Conservation (phyloP, 2,329 filamentous ascomycete genomes). For the Fusarium metavorans region DNA sequence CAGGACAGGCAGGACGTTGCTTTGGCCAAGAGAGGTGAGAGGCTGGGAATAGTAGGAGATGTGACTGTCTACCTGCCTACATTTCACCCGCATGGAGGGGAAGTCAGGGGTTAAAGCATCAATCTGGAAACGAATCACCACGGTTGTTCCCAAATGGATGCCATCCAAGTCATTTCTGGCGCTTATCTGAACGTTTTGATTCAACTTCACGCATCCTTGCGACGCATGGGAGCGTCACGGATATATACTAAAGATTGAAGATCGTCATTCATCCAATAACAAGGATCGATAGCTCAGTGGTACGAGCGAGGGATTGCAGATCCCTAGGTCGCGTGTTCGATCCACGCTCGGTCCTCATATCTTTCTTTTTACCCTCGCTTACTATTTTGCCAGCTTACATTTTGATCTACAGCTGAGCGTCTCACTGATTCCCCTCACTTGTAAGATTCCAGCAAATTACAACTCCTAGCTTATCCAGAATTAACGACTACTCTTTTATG, state of each 20-base stretch:
- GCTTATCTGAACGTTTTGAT: neutral
- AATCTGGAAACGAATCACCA: neutral
- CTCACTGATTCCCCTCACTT: neutral
- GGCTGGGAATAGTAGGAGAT: conserved; percentile 20
- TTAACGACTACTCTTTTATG: neutral
- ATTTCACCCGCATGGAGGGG: neutral
- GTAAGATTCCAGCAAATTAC: neutral
- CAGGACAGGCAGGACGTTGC: neutral
- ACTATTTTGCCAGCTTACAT: neutral
- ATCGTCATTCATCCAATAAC: neutral
- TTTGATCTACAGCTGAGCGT: neutral
- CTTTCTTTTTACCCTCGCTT: conserved; percentile 9
- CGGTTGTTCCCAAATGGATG: neutral
- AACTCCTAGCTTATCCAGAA: neutral
- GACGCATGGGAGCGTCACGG: accelerated
- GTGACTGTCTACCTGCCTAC: neutral
- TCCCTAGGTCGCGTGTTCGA: conserved; percentile 43
- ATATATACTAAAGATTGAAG: neutral
- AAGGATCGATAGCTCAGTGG: conserved; percentile 43
- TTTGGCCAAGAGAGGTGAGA: conserved; percentile 23
- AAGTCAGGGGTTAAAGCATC: neutral
- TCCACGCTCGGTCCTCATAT: conserved; percentile 37
- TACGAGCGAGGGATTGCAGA: conserved; percentile 43
- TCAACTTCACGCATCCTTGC: neutral
- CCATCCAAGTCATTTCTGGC: neutral